Evolutionary conservation across 306 rosid genomes (phyloP), one percentile per base, ranked within the genome.

Genomic region (Quercus agrifolia): DNA sequence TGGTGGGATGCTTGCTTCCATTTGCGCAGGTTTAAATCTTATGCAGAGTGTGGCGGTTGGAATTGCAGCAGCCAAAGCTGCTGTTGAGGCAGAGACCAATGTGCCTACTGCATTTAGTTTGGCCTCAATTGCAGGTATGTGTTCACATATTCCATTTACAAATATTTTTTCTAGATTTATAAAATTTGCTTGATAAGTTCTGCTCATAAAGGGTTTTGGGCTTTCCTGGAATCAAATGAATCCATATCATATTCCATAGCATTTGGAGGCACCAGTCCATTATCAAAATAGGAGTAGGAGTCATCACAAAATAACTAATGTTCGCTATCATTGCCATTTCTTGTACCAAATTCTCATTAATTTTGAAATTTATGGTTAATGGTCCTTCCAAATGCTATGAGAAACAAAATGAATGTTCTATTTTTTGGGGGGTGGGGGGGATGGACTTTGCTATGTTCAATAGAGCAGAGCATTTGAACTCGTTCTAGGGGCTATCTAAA

Each of bases 31-130:
- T 79, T 90, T 92, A 74, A 87, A 92, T 89, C 78, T 92, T 51
- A 85, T 92, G 86, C 95, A 87, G 82, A 86, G 99, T 56, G 80
- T 90, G 64, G 94, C 95, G 9, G 93, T 94, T 66, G 99, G 99
- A 63, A 90, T 91, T 83, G 93, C 97, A 11, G 94, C 77, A 74
- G 90, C 99, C 80, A 94, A 90, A 90, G 92, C 95, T 54, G 87
- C 94, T 30, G 92, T 94, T 70, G 97, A 94, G 89, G 84, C 80
- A 52, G 95, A 84, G 85, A 67, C 86, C 28, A 94, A 91, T 76
- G 97, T 94, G 54, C 99, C 99, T 41, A 14, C 68, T 64, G 58
- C 82, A 80, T 85, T 94, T 55, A 79, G 69, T 85, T 77, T 89
- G 79, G 80, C 90, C 51, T 25, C 80, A 57, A 82, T 94, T 68